These are phyloP conservation scores for Cupressus sempervirens DNA, from an alignment of 75 land plant species.

Conservation along the genomic window DNA sequence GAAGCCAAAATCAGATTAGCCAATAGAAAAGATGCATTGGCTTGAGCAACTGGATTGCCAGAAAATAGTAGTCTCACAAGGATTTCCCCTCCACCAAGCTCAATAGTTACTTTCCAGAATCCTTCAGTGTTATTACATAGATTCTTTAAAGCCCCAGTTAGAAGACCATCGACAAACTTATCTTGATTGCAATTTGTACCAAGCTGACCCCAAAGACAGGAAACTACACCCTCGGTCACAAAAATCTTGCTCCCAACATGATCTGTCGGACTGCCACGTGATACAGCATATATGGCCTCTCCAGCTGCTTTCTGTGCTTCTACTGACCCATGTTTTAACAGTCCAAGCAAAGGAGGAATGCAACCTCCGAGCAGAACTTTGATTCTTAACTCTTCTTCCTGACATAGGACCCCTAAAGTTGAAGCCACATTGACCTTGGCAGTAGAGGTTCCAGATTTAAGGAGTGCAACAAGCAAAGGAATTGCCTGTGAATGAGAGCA, in stretches of 20 bases:
- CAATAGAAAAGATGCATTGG: conserved; percentile 44
- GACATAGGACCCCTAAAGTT: conserved; percentile 34
- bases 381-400: conserved; percentile 43
- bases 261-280: conserved; percentile 43
- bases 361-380: conserved; percentile 50
- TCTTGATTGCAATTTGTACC: conserved; percentile 27
- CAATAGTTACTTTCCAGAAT: conserved; percentile 39
- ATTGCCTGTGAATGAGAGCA: conserved; percentile 50
- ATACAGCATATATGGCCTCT: conserved; percentile 34
- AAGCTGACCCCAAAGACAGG: conserved; percentile 43
- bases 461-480: conserved; percentile 38
- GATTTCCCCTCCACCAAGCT: conserved; percentile 41
- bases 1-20: conserved; percentile 40
- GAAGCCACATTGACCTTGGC: conserved; percentile 45
- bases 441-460: conserved; percentile 37
- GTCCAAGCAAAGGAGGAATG: conserved; percentile 39
- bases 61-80: conserved; percentile 22
- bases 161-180: conserved; percentile 28
- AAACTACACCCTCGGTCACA: conserved; percentile 50
- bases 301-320: conserved; percentile 52
- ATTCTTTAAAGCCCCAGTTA: conserved; percentile 45
- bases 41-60: conserved; percentile 29
- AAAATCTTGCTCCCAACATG: conserved; percentile 52
- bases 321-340: conserved; percentile 26
- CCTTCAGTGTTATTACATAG: conserved; percentile 43